Percentiles rank a stretch among this genome's conserved stretches.
phyloP scores from a whole-genome alignment of 768 basidiomycete species.

The Boletus pseudo-olivaceus region DNA sequence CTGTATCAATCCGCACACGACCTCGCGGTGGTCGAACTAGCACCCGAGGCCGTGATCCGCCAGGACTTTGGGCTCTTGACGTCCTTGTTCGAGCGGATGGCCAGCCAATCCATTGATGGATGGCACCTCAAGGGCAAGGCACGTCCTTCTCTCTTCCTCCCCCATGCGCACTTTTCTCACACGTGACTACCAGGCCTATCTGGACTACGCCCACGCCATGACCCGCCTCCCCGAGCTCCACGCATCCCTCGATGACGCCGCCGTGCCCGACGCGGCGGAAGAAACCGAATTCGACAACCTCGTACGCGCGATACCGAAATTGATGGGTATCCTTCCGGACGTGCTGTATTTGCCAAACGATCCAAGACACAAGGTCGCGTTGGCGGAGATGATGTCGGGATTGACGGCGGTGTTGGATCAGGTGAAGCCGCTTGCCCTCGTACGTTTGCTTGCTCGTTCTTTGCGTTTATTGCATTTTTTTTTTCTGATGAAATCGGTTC shows the following conservation, averaged over 20 bases:
- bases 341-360: constrained; percentile 56
- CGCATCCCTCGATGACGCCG: constrained; percentile 40
- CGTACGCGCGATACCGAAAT: constrained; percentile 53
- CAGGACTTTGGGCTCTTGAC: constrained; percentile 55
- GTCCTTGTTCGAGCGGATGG: constrained; percentile 67
- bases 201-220: constrained; percentile 70
- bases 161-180: constrained; percentile 2
- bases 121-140: constrained; percentile 90
- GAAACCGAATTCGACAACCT: constrained; percentile 59
- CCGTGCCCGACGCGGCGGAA: constrained; percentile 44
- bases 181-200: constrained; percentile 45
- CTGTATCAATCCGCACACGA: constrained; percentile 74
- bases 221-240: constrained; percentile 55
- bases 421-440: constrained; percentile 57
- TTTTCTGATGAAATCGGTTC: neutral
- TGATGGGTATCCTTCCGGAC: constrained; percentile 68
- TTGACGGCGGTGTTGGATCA: constrained; percentile 58
- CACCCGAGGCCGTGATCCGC: constrained; percentile 78
- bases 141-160: constrained; percentile 7
- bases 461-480: neutral
- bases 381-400: constrained; percentile 69
- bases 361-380: constrained; percentile 63
- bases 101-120: constrained; percentile 52
- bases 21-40: constrained; percentile 81
- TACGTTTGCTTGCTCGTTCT: constrained; percentile 33